phyloP scores from a whole-genome alignment of 108 stramenopile genomes.

The Hondaea fermentalgiana region DNA sequence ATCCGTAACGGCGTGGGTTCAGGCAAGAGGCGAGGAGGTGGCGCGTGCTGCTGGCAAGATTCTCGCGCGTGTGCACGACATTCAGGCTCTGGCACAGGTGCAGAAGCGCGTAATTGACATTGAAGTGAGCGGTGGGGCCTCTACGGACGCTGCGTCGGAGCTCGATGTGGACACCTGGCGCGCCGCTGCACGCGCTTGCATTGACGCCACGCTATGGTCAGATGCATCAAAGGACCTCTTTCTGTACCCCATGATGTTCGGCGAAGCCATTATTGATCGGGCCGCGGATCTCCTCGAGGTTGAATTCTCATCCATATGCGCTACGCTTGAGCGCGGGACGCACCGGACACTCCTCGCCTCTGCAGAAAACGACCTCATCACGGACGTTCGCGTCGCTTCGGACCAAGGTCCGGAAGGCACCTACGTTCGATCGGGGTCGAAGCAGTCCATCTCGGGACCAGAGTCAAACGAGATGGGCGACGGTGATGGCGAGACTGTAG shows the following conservation, averaged over 20 bases:
- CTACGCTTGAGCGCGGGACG: not conserved
- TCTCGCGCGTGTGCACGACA: not conserved
- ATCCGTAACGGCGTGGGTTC: not conserved
- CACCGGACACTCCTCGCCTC: not conserved
- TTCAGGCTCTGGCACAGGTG: not conserved
- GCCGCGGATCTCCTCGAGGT: not conserved
- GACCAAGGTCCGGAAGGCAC: not conserved
- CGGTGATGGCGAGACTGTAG: not conserved
- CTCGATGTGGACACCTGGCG: not conserved
- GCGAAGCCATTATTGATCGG: not conserved
- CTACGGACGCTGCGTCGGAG: not conserved
- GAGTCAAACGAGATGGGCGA: not conserved
- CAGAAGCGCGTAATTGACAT: not conserved
- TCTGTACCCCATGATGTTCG: not conserved
- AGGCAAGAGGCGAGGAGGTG: not conserved
- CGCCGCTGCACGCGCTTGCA: not conserved
- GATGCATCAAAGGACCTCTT: not conserved
- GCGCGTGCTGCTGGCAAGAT: not conserved
- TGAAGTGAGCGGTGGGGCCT: not conserved
- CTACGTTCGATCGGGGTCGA: too few species aligned
- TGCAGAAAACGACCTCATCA: not conserved
- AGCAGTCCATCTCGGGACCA: too few species aligned
- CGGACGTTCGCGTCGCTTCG: not conserved
- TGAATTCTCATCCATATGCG: not conserved
- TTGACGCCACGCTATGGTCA: not conserved